Evolutionary conservation across 176 grass and related monocot genomes (phyloP).

Genomic region (Carex littledalei): DNA sequence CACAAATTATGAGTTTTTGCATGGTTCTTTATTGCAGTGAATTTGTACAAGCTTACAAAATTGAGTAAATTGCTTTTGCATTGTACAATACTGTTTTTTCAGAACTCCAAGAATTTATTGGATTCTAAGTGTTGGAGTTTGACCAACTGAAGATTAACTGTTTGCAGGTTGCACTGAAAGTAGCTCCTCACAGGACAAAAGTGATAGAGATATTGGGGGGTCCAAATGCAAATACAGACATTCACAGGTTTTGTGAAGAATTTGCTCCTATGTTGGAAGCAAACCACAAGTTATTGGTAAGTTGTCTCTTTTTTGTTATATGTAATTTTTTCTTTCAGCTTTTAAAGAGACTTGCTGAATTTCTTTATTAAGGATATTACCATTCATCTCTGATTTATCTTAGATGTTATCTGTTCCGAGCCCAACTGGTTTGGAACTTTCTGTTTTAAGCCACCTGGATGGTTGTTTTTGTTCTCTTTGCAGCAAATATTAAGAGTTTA

Average conservation of each 20-base stretch:
- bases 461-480: not conserved
- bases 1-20: not conserved
- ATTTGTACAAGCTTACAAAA: not conserved
- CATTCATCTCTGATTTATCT: not conserved
- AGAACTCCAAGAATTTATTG: not conserved
- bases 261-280: slow-evolving; percentile 28
- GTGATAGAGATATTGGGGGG: slow-evolving; percentile 29
- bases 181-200: slow-evolving; percentile 36
- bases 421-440: not conserved
- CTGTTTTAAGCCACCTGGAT: not conserved
- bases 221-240: slow-evolving; percentile 32
- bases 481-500: not conserved
- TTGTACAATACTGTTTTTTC: not conserved
- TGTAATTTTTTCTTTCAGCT: not conserved
- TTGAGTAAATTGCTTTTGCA: not conserved
- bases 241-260: slow-evolving; percentile 24
- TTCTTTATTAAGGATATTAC: not conserved
- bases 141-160: not conserved
- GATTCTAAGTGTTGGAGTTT: not conserved
- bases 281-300: slow-evolving; percentile 38
- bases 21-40: not conserved
- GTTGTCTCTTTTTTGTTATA: not conserved
- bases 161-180: slow-evolving; percentile 34
- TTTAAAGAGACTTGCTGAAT: not conserved
- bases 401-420: not conserved